These are phyloP conservation scores for Hibiscus syriacus DNA, from an alignment of 345 rosid genomes.

Conservation along the genomic window DNA sequence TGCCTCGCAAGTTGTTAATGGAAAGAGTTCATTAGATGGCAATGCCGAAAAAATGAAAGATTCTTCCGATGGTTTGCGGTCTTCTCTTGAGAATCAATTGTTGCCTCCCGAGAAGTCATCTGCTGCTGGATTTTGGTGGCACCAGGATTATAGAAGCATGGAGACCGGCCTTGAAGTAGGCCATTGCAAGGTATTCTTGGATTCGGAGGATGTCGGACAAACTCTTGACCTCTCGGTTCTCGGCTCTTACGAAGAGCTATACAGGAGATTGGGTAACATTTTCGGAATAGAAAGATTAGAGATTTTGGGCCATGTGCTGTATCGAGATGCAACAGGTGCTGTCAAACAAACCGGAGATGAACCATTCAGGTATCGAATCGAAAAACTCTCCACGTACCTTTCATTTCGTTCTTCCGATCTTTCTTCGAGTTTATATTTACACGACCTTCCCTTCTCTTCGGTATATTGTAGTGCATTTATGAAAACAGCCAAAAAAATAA, in stretches of 20 bases:
- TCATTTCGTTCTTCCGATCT: not conserved
- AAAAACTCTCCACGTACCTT: not conserved
- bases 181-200: constrained; percentile 91
- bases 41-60: constrained; percentile 20
- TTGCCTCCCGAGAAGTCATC: constrained; percentile 27
- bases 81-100: constrained; percentile 21
- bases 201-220: constrained; percentile 80
- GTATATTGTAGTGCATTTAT: constrained; percentile 47
- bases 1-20: constrained; percentile 22
- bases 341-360: constrained; percentile 61
- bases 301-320: constrained; percentile 49
- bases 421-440: not conserved
- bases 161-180: constrained; percentile 46
- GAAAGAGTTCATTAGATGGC: constrained; percentile 18
- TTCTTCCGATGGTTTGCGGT: constrained; percentile 23
- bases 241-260: constrained; percentile 71
- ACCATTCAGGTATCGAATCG: constrained; percentile 67
- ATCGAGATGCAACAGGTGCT: constrained; percentile 56
- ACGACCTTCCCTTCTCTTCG: not conserved
- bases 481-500: constrained; percentile 62
- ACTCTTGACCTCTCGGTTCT: constrained; percentile 73
- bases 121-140: constrained; percentile 39
- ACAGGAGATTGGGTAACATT: constrained; percentile 61
- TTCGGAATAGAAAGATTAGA: constrained; percentile 62
- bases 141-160: constrained; percentile 21